A percentile compares a stretch with the other conserved stretches of the same genome.
Evolutionary conservation across 176 grass and related monocot species (phyloP).

Genomic region (Carex littledalei): DNA sequence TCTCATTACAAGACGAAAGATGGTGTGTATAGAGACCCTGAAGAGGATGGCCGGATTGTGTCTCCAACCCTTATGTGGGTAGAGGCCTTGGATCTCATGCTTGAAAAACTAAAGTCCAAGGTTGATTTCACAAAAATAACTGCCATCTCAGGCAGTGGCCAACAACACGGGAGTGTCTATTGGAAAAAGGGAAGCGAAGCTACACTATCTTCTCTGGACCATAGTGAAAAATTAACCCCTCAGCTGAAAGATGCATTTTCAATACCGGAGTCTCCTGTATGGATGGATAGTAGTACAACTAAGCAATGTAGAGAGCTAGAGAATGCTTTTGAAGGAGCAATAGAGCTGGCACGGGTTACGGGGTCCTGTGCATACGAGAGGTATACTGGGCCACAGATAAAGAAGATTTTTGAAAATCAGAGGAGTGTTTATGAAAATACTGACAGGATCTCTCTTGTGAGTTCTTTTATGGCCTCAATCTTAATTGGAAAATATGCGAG

Average conservation of each 20-base stretch:
- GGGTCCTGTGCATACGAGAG: conserved; percentile 87
- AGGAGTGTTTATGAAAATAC: conserved; percentile 61
- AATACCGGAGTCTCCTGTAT: conserved; percentile 72
- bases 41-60: conserved; percentile 63
- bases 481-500: conserved; percentile 74
- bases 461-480: conserved; percentile 89
- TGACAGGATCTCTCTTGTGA: conserved; percentile 86
- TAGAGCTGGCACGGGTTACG: conserved; percentile 82
- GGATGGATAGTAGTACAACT: conserved; percentile 97
- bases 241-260: conserved; percentile 77
- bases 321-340: conserved; percentile 69
- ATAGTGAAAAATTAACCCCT: conserved; percentile 41
- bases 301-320: conserved; percentile 94
- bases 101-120: conserved; percentile 72
- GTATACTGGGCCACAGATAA: conserved; percentile 85
- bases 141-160: conserved; percentile 77
- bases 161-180: conserved; percentile 94
- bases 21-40: conserved; percentile 74
- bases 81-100: conserved; percentile 73
- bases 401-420: conserved; percentile 60
- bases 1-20: conserved; percentile 78
- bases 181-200: conserved; percentile 71
- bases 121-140: conserved; percentile 59
- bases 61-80: conserved; percentile 95
- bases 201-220: conserved; percentile 58